Evolutionary conservation across 1,284 basidiomycete species (phyloP).

Genomic region (Phylloboletellus chloephorus): DNA sequence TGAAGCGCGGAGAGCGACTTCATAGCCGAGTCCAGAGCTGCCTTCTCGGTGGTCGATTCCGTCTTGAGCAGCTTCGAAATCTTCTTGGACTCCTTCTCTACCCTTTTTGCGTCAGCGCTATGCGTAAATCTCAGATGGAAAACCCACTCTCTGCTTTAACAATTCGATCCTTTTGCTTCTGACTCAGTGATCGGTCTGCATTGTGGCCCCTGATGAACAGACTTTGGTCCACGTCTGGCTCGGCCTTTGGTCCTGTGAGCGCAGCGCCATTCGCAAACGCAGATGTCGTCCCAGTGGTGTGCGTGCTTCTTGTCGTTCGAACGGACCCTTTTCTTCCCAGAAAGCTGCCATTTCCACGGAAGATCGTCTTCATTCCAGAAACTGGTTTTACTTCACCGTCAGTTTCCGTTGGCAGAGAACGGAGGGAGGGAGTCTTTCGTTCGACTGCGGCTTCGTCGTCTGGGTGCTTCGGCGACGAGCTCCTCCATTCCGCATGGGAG

Average conservation of each 20-base stretch:
- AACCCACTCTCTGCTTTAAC: slow-evolving; percentile 24
- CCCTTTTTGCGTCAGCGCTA: neutral
- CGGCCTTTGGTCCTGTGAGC: slow-evolving; percentile 20
- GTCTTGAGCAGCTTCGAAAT: slow-evolving; percentile 27
- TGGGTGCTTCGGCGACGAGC: neutral
- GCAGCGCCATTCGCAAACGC: slow-evolving; percentile 27
- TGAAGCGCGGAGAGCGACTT: slow-evolving; percentile 25
- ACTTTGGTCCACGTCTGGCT: slow-evolving; percentile 21
- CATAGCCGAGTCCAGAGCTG: slow-evolving; percentile 27
- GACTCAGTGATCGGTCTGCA: slow-evolving; percentile 26
- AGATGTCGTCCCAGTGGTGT: slow-evolving; percentile 11
- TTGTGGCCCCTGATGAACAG: slow-evolving; percentile 16
- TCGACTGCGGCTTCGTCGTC: neutral
- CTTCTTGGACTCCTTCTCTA: slow-evolving; percentile 23
- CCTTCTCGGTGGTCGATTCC: slow-evolving; percentile 27
- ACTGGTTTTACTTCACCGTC: slow-evolving; percentile 7
- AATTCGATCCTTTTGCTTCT: slow-evolving; percentile 28
- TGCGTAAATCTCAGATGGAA: neutral
- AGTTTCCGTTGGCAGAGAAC: slow-evolving; percentile 22
- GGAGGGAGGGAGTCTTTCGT: slow-evolving; percentile 18
- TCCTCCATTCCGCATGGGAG: neutral
- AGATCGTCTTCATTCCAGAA: slow-evolving; percentile 1
- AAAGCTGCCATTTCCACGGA: neutral
- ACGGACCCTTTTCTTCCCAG: slow-evolving; percentile 20
- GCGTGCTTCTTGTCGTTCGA: slow-evolving; percentile 21